Evolutionary conservation across 257 asterid genomes (phyloP), one percentile per base, ranked within the genome.

Genomic region (Solanum sitiens): DNA sequence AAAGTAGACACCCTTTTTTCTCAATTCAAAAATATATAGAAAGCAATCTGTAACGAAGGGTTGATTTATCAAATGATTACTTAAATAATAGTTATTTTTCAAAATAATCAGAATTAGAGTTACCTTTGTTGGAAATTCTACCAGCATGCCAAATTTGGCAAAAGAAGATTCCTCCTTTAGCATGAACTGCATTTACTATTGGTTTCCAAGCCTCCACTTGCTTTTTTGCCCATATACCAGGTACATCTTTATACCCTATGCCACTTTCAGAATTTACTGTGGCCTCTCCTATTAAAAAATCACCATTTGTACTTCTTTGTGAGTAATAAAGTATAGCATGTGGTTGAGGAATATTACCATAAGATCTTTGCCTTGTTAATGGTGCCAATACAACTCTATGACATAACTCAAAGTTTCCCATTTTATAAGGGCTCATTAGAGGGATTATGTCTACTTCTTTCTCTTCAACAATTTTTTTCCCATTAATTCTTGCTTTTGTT

Each of bases 171-270:
- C 72, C 72, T 25, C 35, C 72, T 65, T 65, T 65, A 2, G 8
- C 35, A 65, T 65, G 72, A 1, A 65, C 35, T 65, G 33, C 72
- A 65, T 65, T 2, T 2, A 65, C 72, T 11, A 65, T 65, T 65
- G 72, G 72, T 65, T 65, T 65, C 35, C 72, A 65, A 5, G 39
- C 75, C 10, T 68, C 39, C 0, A 30, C 39, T 68, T 68, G 75
- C 75, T 68, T 39, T 0, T 30, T 68, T 68, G 39, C 14, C 75
- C 75, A 68, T 68, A 68, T 30, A 13, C 75, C 75, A 68, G 75
- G 23, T 27, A 0, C 0, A 27, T 68, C 75, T 0, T 68, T 68
- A 0, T 0, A 68, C 2, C 23, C 75, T 68, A 0, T 6, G 0
- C 11, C 75, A 14, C 0, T 68, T 0, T 68, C 75, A 68, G 39